Conservation (phyloP, 1,284 basidiomycete species). For the Malassezia sympodialis region DNA sequence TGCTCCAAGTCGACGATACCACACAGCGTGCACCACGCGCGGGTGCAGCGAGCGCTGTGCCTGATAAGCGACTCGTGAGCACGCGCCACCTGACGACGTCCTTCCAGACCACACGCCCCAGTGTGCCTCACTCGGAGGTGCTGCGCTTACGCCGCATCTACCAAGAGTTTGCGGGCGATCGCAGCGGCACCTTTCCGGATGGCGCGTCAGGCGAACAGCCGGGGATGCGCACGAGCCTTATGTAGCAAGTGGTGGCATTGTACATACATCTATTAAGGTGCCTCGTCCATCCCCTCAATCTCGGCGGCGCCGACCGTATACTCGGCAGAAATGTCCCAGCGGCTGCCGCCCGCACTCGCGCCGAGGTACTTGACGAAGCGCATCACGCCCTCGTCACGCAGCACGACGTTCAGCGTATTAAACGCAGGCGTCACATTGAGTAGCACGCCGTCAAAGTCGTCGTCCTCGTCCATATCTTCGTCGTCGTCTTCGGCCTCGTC, state of each 20-base stretch:
- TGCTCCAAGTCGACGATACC: not conserved
- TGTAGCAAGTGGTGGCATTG: slow-evolving; percentile 24
- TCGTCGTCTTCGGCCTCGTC: slow-evolving; percentile 50
- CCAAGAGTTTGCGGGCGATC: slow-evolving; percentile 35
- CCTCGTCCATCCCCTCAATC: slow-evolving; percentile 28
- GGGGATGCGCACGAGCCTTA: slow-evolving; percentile 37
- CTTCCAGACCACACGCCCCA: slow-evolving; percentile 35
- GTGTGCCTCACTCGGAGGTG: slow-evolving; percentile 38
- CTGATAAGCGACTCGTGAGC: slow-evolving; percentile 23
- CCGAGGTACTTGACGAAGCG: slow-evolving; percentile 46
- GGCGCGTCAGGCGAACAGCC: slow-evolving; percentile 34
- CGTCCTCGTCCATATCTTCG: slow-evolving; percentile 51
- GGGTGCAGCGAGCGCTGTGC: slow-evolving; percentile 4
- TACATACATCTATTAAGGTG: not conserved
- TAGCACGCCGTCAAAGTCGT: slow-evolving; percentile 68
- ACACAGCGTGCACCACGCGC: not conserved
- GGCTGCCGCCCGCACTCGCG: slow-evolving; percentile 36
- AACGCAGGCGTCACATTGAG: slow-evolving; percentile 81
- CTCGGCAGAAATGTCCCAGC: slow-evolving; percentile 46
- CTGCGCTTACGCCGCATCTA: slow-evolving; percentile 33
- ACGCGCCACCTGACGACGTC: slow-evolving; percentile 30
- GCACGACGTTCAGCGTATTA: slow-evolving; percentile 76
- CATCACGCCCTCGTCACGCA: slow-evolving; percentile 87
- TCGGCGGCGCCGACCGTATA: slow-evolving; percentile 38
- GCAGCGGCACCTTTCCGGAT: slow-evolving; percentile 37